Conservation (phyloP, 805 yeast species). For the Cyberlindnera nakhonratchasimensis region DNA sequence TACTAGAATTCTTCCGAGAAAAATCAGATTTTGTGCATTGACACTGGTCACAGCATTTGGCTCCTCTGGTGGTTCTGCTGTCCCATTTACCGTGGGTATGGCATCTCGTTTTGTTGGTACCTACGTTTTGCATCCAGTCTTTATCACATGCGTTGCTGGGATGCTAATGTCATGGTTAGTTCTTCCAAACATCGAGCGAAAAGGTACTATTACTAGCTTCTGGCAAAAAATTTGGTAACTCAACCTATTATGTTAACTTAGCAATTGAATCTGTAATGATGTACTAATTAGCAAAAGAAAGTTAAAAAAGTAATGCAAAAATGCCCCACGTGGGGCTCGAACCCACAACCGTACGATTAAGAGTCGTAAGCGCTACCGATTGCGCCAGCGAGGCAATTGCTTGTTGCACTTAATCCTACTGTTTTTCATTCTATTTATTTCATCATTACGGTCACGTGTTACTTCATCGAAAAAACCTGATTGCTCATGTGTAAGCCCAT, state of each 20-base stretch:
- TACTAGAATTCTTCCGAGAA: slow-evolving; percentile 44
- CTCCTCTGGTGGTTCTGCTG: slow-evolving; percentile 51
- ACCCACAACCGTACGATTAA: slow-evolving; percentile 35
- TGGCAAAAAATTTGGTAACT: slow-evolving; percentile 25
- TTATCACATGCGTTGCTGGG: slow-evolving; percentile 34
- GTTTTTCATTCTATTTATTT: neutral
- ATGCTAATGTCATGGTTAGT: slow-evolving; percentile 39
- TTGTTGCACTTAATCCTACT: neutral
- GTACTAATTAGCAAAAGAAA: slow-evolving; percentile 1
- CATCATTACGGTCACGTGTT: too few relatives aligned
- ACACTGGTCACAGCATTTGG: slow-evolving; percentile 54
- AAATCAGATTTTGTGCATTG: slow-evolving; percentile 45
- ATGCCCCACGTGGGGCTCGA: slow-evolving; percentile 36
- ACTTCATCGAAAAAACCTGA: too few relatives aligned
- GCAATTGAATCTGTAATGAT: too few relatives aligned
- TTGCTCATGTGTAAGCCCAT: too few relatives aligned
- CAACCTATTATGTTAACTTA: too few relatives aligned
- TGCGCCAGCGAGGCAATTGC: slow-evolving; percentile 34
- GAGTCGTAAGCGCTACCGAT: slow-evolving; percentile 36
- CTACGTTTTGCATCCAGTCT: slow-evolving; percentile 46
- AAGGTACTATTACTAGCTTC: slow-evolving; percentile 15
- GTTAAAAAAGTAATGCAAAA: slow-evolving; percentile 13
- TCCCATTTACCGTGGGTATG: slow-evolving; percentile 51
- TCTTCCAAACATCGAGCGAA: slow-evolving; percentile 42
- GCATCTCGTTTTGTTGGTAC: slow-evolving; percentile 44